Evolutionary conservation across 2,329 filamentous ascomycete genomes (phyloP), one percentile per base, ranked within the genome.

Genomic region (Botrytis medusae): DNA sequence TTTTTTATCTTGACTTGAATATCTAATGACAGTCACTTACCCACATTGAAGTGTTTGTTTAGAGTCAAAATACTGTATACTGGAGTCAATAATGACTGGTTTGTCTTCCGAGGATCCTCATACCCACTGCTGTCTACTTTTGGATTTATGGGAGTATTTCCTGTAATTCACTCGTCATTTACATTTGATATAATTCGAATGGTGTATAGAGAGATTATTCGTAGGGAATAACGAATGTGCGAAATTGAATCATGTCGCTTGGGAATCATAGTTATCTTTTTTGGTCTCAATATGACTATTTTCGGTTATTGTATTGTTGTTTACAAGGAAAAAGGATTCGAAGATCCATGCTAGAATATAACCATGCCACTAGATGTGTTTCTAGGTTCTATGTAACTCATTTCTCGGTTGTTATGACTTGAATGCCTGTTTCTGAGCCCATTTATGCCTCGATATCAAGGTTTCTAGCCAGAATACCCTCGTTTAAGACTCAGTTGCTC

Each of bases 141-240:
- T 8, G 2, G 51, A 29, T 18, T 29, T 14, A 14, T 22, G 14
- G 12, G 57, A 22, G 4, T 7, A 60, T 9, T n/a, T 16, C 7
- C 34, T 14, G 2, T 9, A 8, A 16, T 16, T 25, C 9, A 4
- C 20, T 37, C 5, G 9, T 61, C 22, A 40, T 40, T 16, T 40
- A 3, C 6, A 8, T 14, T 7, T 60, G 5, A 25, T 0, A 14
- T 37, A 4, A 37, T 8, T 16, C 1, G 1, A 60, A 7, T 6
- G 0, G 5, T 37, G 20, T 37, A 16, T 61, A 16, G 4, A 4
- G 34, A 40, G 59, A 22, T 7, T 25, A 40, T 37, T 40, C 22
- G 9, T 18, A 61, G 32, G 7, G 22, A 2, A 2, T 1, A 61
- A 37, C n/a, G 6, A 61, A 61, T n/a, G 5, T 25, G 22, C 22